Base-by-base conservation (phyloP, 345 rosid genomes). In the Gossypium arboreum region DNA sequence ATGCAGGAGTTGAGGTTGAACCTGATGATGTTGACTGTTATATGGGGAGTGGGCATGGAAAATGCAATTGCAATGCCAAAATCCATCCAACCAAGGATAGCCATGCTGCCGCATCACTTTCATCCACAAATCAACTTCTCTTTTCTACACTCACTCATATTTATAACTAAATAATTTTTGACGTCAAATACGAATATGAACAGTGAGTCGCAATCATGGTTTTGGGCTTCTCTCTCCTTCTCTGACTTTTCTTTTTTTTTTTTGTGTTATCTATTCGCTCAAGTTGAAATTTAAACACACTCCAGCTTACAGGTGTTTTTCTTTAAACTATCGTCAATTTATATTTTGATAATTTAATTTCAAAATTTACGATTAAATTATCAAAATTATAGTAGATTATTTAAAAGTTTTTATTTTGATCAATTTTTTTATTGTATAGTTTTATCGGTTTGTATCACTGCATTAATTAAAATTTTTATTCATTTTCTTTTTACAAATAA, bases 161-260 rank as follows among this genome's bases (percentile, higher is more conserved):
- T 8, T 39, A 39, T 55, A 55, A 55, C 12, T 18, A 56, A 56
- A n/a, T 39, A 4, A 39, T 39, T 3, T 9, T 29, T 77, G 83
- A 81, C 71, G 79, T 79, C 77, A 65, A 24, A 11, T 2, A 4
- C 11, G 58, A 4, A 68, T 15, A 66, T 63, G 81, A 84, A 84
- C 84, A 81, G 86, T 79, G 50, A 73, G 22, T 62, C 75, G 48
- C 77, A 79, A 84, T 77, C 76, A 84, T 69, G 27, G 9, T 22
- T 18, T 16, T n/a, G 10, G 27, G 25, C 51, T 76, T 43, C 52
- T 56, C 60, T 55, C 24, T 55, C 20, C 25, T 18, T 11, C 59
- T n/a, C 57, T 54, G 1, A 54, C 2, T 20, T 54, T 6, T 2
- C 57, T 17, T 51, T 17, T 6, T 17, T 51, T 17, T 6, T 17